These are phyloP conservation scores for Paraphoma sp. DNA, from an alignment of 2,329 filamentous ascomycete genomes.

Conservation along the genomic window DNA sequence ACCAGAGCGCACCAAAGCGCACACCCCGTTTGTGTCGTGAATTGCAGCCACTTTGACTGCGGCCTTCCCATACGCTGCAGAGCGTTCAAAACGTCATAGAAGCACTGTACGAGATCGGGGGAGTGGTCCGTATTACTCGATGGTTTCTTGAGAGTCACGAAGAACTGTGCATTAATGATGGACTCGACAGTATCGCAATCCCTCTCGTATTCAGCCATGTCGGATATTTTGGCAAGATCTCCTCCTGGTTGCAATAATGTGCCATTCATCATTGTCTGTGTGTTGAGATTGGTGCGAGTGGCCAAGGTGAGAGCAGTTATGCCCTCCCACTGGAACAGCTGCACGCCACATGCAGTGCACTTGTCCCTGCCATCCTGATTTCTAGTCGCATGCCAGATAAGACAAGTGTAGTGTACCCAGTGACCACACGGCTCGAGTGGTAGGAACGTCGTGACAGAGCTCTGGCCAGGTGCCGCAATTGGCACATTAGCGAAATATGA, in stretches of 20 bases:
- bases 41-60: constrained; percentile 20
- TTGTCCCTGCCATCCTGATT: constrained; percentile 2
- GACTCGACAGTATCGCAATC: constrained; percentile 21
- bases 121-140: constrained; percentile 12
- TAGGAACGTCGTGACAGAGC: constrained; percentile 14
- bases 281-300: constrained; percentile 20
- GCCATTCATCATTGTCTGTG: not conserved
- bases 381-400: constrained; percentile 14
- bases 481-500: not conserved
- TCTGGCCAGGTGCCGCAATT: not conserved
- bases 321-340: constrained; percentile 29
- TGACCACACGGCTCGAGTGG: constrained; percentile 28
- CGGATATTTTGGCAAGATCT: not conserved
- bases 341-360: constrained; percentile 19
- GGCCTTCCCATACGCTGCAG: constrained; percentile 11
- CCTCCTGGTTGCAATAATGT: not conserved
- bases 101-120: constrained; percentile 17
- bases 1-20: constrained; percentile 25
- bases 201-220: constrained; percentile 8
- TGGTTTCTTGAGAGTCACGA: not conserved
- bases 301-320: constrained; percentile 27
- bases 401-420: constrained; percentile 35
- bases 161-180: constrained; percentile 10
- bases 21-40: constrained; percentile 11
- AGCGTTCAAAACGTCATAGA: constrained; percentile 14